These are phyloP conservation scores for Amesomyces nigricolor DNA, from an alignment of 2,329 filamentous ascomycete species.

Conservation along the genomic window DNA sequence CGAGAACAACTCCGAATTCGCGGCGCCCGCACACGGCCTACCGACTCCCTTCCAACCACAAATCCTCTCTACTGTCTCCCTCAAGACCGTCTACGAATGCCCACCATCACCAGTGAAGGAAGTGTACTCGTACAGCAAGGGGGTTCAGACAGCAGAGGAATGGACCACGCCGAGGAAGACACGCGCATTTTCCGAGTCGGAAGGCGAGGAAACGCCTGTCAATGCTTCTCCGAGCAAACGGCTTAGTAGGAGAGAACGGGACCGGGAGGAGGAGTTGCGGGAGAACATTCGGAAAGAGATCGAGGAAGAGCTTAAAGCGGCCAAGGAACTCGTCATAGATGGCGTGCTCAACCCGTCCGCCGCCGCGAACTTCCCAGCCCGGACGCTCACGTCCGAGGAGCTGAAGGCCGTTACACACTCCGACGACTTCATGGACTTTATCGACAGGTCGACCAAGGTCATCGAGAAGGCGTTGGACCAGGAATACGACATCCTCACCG, in stretches of 20 bases:
- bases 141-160: slow-evolving; percentile 80
- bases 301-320: slow-evolving; percentile 79
- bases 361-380: slow-evolving; percentile 64
- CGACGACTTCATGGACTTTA: slow-evolving; percentile 88
- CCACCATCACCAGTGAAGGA: slow-evolving; percentile 72
- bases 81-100: slow-evolving; percentile 75
- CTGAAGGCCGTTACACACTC: slow-evolving; percentile 85
- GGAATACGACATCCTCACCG: slow-evolving; percentile 91
- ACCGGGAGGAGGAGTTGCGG: slow-evolving; percentile 83
- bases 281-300: slow-evolving; percentile 82
- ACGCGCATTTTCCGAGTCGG: slow-evolving; percentile 54
- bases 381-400: slow-evolving; percentile 78
- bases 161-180: slow-evolving; percentile 54
- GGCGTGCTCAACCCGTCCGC: slow-evolving; percentile 38
- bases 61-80: slow-evolving; percentile 65
- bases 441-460: slow-evolving; percentile 93
- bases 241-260: slow-evolving; percentile 70
- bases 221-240: slow-evolving; percentile 63
- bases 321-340: slow-evolving; percentile 55
- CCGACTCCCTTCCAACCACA: slow-evolving; percentile 46
- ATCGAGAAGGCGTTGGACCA: slow-evolving; percentile 93
- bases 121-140: slow-evolving; percentile 94
- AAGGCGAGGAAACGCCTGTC: slow-evolving; percentile 50
- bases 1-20: slow-evolving; percentile 56
- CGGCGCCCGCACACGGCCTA: slow-evolving; percentile 42